Evolutionary conservation across 805 yeast species (phyloP).

Genomic region (Candida michaelii): DNA sequence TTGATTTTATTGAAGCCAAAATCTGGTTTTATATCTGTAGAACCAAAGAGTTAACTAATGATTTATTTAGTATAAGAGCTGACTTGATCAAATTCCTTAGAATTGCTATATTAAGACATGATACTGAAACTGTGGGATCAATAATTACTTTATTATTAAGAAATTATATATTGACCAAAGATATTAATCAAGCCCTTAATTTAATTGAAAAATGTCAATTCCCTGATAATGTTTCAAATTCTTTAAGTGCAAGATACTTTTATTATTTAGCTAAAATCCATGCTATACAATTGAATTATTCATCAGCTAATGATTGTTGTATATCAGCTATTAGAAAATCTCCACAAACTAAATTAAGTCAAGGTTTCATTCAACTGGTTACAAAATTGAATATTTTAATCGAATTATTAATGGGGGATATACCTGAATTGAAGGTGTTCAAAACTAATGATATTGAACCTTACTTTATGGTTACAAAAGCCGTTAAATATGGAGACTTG

Average conservation of each 20-base stretch:
- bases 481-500: conserved; percentile 91
- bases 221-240: conserved; percentile 83
- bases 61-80: conserved; percentile 62
- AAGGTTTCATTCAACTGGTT: conserved; percentile 87
- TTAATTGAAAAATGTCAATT: conserved; percentile 86
- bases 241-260: conserved; percentile 87
- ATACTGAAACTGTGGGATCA: conserved; percentile 86
- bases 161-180: conserved; percentile 73
- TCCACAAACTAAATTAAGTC: conserved; percentile 82
- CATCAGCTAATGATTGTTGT: conserved; percentile 84
- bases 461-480: conserved; percentile 82
- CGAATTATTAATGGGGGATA: conserved; percentile 93
- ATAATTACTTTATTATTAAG: conserved; percentile 83
- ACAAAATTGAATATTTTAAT: conserved; percentile 84
- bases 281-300: conserved; percentile 90
- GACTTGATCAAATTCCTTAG: conserved; percentile 73
- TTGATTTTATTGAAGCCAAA: conserved; percentile 86
- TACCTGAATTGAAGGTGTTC: conserved; percentile 86
- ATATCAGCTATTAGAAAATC: conserved; percentile 96
- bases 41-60: conserved; percentile 62
- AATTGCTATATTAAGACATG: conserved; percentile 89
- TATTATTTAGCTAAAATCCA: conserved; percentile 88
- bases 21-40: conserved; percentile 89
- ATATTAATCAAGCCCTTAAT: conserved; percentile 83
- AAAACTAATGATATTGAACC: conserved; percentile 67